These are phyloP conservation scores for Trichophaea hybrida DNA, from an alignment of 2,329 filamentous ascomycete species.

Conservation along the genomic window DNA sequence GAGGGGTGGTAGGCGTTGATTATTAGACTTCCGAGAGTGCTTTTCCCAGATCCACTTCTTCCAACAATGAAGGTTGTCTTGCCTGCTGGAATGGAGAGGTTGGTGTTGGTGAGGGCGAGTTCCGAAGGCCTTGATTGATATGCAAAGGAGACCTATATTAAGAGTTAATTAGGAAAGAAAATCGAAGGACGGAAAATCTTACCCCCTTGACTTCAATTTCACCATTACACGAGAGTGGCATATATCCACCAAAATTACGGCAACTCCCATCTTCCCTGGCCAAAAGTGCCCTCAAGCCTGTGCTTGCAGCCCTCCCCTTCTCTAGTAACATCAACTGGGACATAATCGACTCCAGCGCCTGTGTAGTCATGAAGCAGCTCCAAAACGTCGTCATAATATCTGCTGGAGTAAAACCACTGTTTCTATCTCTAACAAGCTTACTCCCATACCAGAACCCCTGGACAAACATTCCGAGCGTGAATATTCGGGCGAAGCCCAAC, in stretches of 20 bases:
- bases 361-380: constrained; percentile 59
- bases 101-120: constrained; percentile 45
- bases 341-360: constrained; percentile 57
- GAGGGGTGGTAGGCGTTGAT: constrained; percentile 56
- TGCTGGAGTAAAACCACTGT: constrained; percentile 36
- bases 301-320: constrained; percentile 63
- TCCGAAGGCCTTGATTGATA: constrained; percentile 58
- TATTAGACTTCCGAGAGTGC: constrained; percentile 68
- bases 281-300: constrained; percentile 39
- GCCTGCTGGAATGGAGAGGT: constrained; percentile 56
- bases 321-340: constrained; percentile 64
- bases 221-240: constrained; percentile 42
- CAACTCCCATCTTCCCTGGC: constrained; percentile 6
- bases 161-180: background rate
- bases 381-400: constrained; percentile 75
- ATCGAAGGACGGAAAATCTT: constrained; percentile 27
- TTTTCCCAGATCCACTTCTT: constrained; percentile 81
- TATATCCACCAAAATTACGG: constrained; percentile 8
- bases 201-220: constrained; percentile 57
- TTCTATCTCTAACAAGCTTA: constrained; percentile 48
- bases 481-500: constrained; percentile 56
- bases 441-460: constrained; percentile 83
- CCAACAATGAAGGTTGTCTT: constrained; percentile 71
- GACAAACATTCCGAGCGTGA: constrained; percentile 66
- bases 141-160: constrained; percentile 55